Percentiles rank a stretch among this genome's conserved stretches.
phyloP scores from a whole-genome alignment of 345 rosid species.

The Erucastrum elatum region DNA sequence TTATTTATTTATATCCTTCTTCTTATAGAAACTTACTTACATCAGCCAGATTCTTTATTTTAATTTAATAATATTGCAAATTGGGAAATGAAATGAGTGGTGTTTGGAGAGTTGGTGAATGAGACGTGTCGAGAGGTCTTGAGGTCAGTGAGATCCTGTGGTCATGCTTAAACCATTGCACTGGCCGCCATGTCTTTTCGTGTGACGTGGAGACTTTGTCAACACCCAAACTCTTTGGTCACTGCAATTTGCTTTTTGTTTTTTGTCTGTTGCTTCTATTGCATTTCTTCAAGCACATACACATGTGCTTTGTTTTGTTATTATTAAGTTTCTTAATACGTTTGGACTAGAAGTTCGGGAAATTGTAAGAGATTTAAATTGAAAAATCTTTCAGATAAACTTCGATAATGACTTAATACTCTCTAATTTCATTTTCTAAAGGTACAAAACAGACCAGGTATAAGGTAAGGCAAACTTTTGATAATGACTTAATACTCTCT shows the following conservation, averaged over 20 bases:
- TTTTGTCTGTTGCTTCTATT: not conserved
- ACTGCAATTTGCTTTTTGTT: not conserved
- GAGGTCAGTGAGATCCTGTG: slow-evolving; percentile 24
- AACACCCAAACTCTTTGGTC: slow-evolving; percentile 27
- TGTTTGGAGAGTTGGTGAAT: slow-evolving; percentile 6
- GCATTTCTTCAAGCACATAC: not conserved
- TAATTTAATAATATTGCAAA: not conserved
- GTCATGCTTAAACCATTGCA: not conserved
- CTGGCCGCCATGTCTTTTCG: not conserved
- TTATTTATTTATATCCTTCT: not conserved
- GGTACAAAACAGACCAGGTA: slow-evolving; percentile 13
- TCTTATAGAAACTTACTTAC: not conserved
- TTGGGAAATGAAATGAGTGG: slow-evolving; percentile 33
- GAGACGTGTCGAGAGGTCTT: slow-evolving; percentile 22
- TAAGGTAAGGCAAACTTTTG: not conserved
- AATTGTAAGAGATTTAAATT: not conserved
- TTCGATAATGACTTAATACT: no score
- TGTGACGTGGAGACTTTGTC: slow-evolving; percentile 39
- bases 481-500: no score
- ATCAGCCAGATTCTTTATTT: not conserved
- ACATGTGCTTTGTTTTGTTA: not conserved
- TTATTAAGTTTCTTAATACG: not conserved
- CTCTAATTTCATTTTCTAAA: not conserved
- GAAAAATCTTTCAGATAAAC: not conserved
- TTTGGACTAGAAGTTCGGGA: not conserved